Conservation (phyloP, 108 stramenopile genomes). For the Fragilariopsis cylindrus region DNA sequence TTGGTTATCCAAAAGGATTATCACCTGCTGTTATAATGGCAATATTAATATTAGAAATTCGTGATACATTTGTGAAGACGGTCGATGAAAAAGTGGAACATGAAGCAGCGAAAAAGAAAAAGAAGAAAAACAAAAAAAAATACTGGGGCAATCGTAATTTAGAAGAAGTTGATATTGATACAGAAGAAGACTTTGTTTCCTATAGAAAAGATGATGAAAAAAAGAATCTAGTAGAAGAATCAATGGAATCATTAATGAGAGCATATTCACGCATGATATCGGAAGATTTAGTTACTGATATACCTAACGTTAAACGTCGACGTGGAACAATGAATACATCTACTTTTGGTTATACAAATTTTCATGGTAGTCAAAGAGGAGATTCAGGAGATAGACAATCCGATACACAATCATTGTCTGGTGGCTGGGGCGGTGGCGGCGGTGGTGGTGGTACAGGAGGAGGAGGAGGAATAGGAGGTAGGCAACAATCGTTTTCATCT, state of each 20-base stretch:
- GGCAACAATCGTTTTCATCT: too few relatives aligned
- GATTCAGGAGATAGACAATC: too few relatives aligned
- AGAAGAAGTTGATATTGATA: conserved; percentile 1
- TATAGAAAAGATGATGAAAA: conserved; percentile 9
- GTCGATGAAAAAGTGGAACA: conserved; percentile 16
- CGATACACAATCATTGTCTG: too few relatives aligned
- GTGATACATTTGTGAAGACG: conserved; percentile 13
- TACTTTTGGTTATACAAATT: too few relatives aligned
- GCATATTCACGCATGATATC: conserved; percentile 10
- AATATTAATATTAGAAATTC: conserved; percentile 62
- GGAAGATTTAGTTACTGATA: conserved; percentile 18
- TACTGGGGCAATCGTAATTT: too few relatives aligned
- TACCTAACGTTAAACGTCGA: neutral
- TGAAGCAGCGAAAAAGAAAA: neutral
- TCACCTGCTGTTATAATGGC: conserved; percentile 70
- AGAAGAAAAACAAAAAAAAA: neutral
- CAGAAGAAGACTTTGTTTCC: neutral
- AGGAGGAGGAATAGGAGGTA: too few relatives aligned
- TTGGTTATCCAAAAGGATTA: conserved; percentile 32
- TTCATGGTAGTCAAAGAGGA: too few relatives aligned
- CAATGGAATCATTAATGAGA: conserved; percentile 12
- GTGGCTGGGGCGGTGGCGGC: too few relatives aligned
- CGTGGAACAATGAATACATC: neutral
- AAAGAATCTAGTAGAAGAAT: conserved; percentile 1
- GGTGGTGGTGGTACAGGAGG: too few relatives aligned